Conservation (phyloP, 2,329 filamentous ascomycete species). For the Colletotrichum acutatum region DNA sequence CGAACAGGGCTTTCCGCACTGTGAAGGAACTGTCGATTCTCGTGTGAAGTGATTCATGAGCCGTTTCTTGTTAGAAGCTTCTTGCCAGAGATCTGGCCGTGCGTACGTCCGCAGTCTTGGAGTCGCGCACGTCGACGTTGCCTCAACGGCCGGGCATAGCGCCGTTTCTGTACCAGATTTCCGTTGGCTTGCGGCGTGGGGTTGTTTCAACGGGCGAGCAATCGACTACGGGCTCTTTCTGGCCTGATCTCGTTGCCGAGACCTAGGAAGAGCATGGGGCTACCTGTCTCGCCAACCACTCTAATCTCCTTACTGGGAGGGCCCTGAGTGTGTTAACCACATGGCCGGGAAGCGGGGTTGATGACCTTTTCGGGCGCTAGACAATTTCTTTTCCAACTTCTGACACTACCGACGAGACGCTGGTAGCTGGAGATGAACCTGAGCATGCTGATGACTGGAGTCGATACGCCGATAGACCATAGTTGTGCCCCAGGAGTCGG, state of each 20-base stretch:
- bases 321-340: conserved; percentile 12
- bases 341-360: conserved; percentile 32
- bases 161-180: conserved; percentile 21
- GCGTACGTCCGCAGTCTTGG: conserved; percentile 8
- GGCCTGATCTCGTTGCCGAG: conserved; percentile 19
- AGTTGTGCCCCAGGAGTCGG: neutral
- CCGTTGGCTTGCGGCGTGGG: conserved; percentile 25
- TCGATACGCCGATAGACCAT: neutral
- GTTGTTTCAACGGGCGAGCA: conserved; percentile 28
- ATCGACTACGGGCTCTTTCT: conserved; percentile 15
- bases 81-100: conserved; percentile 3
- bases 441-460: conserved; percentile 4
- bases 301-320: conserved; percentile 15
- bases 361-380: conserved; percentile 22
- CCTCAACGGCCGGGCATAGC: conserved; percentile 15
- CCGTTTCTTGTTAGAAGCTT: conserved; percentile 7
- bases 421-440: conserved; percentile 9
- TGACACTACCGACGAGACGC: conserved; percentile 19
- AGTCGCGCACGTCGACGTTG: neutral
- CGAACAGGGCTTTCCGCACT: neutral
- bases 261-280: conserved; percentile 16
- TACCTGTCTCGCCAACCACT: conserved; percentile 11
- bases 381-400: conserved; percentile 24
- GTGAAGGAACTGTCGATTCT: neutral
- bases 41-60: conserved; percentile 3